Evolutionary conservation across 495 filamentous ascomycete genomes (phyloP).

Genomic region (Mycothermus thermophilus): DNA sequence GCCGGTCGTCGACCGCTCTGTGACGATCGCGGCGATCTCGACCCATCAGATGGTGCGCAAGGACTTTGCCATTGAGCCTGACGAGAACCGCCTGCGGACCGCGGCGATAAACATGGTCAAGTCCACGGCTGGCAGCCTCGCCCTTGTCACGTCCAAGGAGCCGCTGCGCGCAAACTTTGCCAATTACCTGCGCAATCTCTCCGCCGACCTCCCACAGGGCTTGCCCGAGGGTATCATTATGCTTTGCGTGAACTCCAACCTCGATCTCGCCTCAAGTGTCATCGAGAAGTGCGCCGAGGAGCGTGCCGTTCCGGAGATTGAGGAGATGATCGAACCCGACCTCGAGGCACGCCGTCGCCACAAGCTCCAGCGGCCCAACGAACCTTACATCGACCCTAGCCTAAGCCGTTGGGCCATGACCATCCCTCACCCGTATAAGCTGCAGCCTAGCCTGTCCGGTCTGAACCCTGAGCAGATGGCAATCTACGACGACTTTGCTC

Average conservation of each 20-base stretch:
- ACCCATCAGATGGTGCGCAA: constrained; percentile 87
- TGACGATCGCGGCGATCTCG: constrained; percentile 93
- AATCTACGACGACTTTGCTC: constrained; percentile 90
- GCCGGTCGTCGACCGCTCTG: constrained; percentile 90
- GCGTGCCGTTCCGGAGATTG: constrained; percentile 83
- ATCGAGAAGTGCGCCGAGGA: constrained; percentile 92
- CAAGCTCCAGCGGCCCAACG: constrained; percentile 52
- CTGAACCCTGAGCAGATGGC: constrained; percentile 85
- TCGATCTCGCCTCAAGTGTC: constrained; percentile 80
- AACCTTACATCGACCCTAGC: constrained; percentile 66
- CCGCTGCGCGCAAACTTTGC: constrained; percentile 88
- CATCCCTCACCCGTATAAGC: constrained; percentile 81
- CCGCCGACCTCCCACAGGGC: constrained; percentile 53
- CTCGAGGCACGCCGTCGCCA: constrained; percentile 62
- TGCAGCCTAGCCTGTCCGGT: constrained; percentile 46
- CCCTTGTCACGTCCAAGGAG: constrained; percentile 95
- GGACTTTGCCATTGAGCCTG: constrained; percentile 85
- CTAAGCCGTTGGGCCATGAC: constrained; percentile 76
- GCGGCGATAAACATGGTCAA: constrained; percentile 86
- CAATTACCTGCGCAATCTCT: constrained; percentile 79
- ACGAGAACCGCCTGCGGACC: constrained; percentile 70
- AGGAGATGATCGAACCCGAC: constrained; percentile 69
- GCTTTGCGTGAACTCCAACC: constrained; percentile 97
- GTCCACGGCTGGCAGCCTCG: constrained; percentile 80
- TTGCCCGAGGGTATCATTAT: constrained; percentile 79